A percentile compares a stretch with the other conserved stretches of the same genome.
phyloP scores from a whole-genome alignment of 768 basidiomycete species.

The Mycena floridula region DNA sequence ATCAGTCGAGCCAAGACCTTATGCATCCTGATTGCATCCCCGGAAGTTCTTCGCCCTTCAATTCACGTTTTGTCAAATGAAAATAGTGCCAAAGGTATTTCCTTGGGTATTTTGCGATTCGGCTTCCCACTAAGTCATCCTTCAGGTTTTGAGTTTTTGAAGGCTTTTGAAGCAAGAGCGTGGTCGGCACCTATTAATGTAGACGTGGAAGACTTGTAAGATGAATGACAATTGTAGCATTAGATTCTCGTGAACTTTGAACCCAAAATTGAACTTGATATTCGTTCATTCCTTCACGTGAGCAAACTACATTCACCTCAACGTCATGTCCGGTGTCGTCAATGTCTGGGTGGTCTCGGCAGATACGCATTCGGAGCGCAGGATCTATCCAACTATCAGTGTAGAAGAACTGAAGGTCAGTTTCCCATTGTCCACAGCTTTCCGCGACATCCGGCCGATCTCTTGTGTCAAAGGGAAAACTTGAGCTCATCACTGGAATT shows the following conservation, averaged over 20 bases:
- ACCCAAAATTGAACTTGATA: too few relatives aligned
- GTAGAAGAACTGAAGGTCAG: constrained; percentile 78
- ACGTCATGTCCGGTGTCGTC: constrained; percentile 39
- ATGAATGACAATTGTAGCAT: not conserved
- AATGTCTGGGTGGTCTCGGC: constrained; percentile 79
- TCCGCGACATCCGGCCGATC: constrained; percentile 8
- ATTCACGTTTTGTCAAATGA: constrained; percentile 37
- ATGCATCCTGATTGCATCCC: constrained; percentile 40
- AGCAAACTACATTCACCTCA: too few relatives aligned
- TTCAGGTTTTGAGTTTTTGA: constrained; percentile 44
- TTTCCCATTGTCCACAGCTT: constrained; percentile 5
- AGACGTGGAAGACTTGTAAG: constrained; percentile 21
- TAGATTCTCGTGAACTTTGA: too few relatives aligned
- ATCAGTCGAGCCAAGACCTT: constrained; percentile 48
- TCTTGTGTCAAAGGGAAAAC: constrained; percentile 48
- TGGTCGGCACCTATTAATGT: constrained; percentile 36
- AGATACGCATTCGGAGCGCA: constrained; percentile 87
- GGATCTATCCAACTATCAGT: constrained; percentile 69
- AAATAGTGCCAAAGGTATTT: constrained; percentile 35
- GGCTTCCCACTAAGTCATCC: too few relatives aligned
- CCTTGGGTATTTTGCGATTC: too few relatives aligned
- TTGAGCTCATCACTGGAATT: constrained; percentile 91
- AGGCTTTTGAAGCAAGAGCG: constrained; percentile 42
- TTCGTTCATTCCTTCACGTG: too few relatives aligned
- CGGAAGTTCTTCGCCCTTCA: constrained; percentile 37